Evolutionary conservation across 345 rosid genomes (phyloP).

Genomic region (Capsella bursapastoris): DNA sequence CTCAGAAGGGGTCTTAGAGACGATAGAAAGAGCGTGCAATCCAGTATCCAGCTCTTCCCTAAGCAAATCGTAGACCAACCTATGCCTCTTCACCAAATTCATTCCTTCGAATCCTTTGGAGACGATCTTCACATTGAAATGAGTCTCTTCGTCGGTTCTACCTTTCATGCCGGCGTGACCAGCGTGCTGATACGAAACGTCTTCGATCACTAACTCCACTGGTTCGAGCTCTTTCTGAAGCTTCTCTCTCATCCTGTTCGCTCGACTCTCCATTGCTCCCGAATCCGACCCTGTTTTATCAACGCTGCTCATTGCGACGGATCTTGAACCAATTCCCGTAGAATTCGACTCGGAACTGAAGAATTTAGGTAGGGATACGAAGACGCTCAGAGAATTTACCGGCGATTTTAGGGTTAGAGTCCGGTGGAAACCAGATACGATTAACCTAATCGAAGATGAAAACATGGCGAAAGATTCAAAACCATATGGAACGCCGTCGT

Average conservation of each 20-base stretch:
- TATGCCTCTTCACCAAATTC: constrained; percentile 91
- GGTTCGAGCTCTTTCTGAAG: constrained; percentile 75
- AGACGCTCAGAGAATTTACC: neutral
- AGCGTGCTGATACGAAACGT: constrained; percentile 89
- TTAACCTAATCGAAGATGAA: constrained; percentile 42
- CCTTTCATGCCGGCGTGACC: constrained; percentile 93
- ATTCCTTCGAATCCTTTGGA: constrained; percentile 85
- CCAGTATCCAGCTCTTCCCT: constrained; percentile 84
- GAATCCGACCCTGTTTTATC: constrained; percentile 30
- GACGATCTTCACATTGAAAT: constrained; percentile 81
- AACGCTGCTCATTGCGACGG: constrained; percentile 40
- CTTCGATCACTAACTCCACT: constrained; percentile 69
- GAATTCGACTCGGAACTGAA: neutral
- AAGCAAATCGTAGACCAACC: constrained; percentile 72
- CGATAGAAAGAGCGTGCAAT: constrained; percentile 84
- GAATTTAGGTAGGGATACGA: neutral
- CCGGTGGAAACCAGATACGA: constrained; percentile 31
- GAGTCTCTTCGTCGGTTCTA: constrained; percentile 75
- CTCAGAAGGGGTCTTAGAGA: constrained; percentile 86
- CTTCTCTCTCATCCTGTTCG: constrained; percentile 70
- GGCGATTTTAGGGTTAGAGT: constrained; percentile 36
- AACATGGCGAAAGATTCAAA: constrained; percentile 21
- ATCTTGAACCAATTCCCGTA: constrained; percentile 24
- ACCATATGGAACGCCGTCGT: constrained; percentile 9
- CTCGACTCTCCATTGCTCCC: constrained; percentile 62